phyloP scores from a whole-genome alignment of 306 rosid genomes.

The Medicago arabica region DNA sequence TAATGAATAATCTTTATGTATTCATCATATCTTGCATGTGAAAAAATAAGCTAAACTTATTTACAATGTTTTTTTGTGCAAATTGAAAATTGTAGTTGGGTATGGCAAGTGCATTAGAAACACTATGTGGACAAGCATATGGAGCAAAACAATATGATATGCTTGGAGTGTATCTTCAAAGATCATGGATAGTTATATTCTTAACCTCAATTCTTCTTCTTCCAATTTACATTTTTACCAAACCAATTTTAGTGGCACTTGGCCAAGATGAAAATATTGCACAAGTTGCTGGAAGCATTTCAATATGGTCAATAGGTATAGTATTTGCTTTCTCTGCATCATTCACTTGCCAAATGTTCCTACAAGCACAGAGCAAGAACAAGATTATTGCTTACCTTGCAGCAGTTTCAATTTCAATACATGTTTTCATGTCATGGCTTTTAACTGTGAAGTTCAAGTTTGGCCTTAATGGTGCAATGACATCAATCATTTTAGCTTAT shows the following conservation, averaged over 20 bases:
- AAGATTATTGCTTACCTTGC: conserved; percentile 59
- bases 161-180: conserved; percentile 73
- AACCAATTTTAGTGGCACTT: conserved; percentile 53
- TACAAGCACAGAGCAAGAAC: conserved; percentile 73
- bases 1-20: no score
- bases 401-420: conserved; percentile 53
- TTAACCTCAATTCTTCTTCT: conserved; percentile 44
- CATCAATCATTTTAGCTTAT: conserved; percentile 52
- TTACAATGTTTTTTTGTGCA: background rate
- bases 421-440: conserved; percentile 61
- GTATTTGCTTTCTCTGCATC: conserved; percentile 49
- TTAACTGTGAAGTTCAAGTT: conserved; percentile 54
- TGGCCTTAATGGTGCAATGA: conserved; percentile 67
- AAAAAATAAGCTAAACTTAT: background rate
- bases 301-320: conserved; percentile 57
- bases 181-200: conserved; percentile 69
- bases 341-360: conserved; percentile 68
- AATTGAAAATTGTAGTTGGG: conserved; percentile 56
- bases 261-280: conserved; percentile 59
- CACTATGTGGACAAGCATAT: conserved; percentile 74
- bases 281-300: conserved; percentile 53
- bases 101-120: conserved; percentile 77
- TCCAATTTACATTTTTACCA: conserved; percentile 57
- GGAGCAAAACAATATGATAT: conserved; percentile 64
- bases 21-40: background rate